Evolutionary conservation across 192 early-diverging fungal genomes (phyloP).

Genomic region (Endogone sp.): DNA sequence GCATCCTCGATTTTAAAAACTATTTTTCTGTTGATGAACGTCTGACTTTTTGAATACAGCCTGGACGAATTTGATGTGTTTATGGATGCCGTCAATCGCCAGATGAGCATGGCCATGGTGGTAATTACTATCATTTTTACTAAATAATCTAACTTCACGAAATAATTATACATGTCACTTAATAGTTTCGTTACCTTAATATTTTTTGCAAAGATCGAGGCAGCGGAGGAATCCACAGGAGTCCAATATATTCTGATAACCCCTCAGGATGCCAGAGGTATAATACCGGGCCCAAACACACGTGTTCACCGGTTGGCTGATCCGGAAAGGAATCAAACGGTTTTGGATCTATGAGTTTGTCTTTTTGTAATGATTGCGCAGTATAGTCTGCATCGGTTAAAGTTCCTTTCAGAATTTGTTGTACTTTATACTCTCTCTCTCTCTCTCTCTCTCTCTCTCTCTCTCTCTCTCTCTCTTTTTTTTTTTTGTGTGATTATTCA

Average conservation of each 20-base stretch:
- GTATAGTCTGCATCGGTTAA: too few relatives aligned
- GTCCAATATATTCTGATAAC: slow-evolving; percentile 97
- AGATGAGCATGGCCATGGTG: slow-evolving; percentile 84
- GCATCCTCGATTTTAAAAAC: too few relatives aligned
- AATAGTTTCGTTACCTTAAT: too few relatives aligned
- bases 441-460: too few relatives aligned
- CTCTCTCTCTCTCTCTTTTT: too few relatives aligned
- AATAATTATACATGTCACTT: too few relatives aligned
- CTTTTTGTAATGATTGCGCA: not conserved
- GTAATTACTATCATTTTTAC: too few relatives aligned
- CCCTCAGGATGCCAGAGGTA: slow-evolving; percentile 82
- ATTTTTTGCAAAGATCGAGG: slow-evolving; percentile 65
- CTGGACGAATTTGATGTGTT: slow-evolving; percentile 99
- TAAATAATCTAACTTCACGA: too few relatives aligned
- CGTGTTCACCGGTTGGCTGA: slow-evolving; percentile 56
- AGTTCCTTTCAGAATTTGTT: too few relatives aligned
- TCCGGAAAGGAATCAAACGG: slow-evolving; percentile 45
- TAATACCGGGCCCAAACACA: slow-evolving; percentile 51
- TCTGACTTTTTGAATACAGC: slow-evolving; percentile 20
- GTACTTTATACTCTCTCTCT: too few relatives aligned
- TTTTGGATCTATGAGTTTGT: not conserved
- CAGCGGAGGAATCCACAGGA: slow-evolving; percentile 62
- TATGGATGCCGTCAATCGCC: slow-evolving; percentile 97
- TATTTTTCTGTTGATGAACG: too few relatives aligned
- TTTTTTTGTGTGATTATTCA: too few relatives aligned